Base-by-base conservation (phyloP, 2,329 filamentous ascomycete species). In the Colletotrichum simmondsii region DNA sequence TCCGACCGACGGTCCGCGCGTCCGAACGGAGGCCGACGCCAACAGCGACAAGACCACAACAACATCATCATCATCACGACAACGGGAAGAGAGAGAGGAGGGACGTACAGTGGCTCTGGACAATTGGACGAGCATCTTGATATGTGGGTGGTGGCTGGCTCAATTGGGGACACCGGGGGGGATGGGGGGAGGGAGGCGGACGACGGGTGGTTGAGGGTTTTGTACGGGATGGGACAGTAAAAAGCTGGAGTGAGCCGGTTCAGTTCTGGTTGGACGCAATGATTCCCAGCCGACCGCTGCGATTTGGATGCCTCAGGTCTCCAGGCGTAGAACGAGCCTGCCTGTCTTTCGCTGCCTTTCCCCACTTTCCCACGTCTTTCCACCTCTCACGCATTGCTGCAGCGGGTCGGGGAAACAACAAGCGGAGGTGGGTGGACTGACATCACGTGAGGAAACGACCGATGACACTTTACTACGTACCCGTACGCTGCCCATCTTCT, bases 71-170 rank as follows among this genome's bases (percentile, higher is more conserved):
- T 58, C 56, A 56, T 22, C 12, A 24, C 10, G 35, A 52, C 42
- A 42, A 42, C 37, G 37, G 37, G 6, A 42, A 42, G 42, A 26
- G 32, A n/a, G 35, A 28, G 65, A 65, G n/a, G 37, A 42, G 65
- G 3, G 4, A 85, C 88, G 78, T 86, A 91, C 89, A 83, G 88
- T 86, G 81, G 83, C 84, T 84, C 89, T 84, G 80, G 86, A 85
- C 75, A 90, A 81, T 82, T 88, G 87, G 79, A 81, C 82, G 83
- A 90, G 84, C 89, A 91, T 91, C 79, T 84, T 90, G 84, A 76
- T 64, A 83, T 81, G 80, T 77, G 79, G 81, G 81, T 77, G 61
- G 82, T 83, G 74, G 72, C 74, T 71, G 85, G 86, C 84, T 87
- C 86, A 85, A 87, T 86, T 84, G 83, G 78, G 52, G 74, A 81